phyloP scores from a whole-genome alignment of 257 asterid genomes.

The Solanum arcanum region DNA sequence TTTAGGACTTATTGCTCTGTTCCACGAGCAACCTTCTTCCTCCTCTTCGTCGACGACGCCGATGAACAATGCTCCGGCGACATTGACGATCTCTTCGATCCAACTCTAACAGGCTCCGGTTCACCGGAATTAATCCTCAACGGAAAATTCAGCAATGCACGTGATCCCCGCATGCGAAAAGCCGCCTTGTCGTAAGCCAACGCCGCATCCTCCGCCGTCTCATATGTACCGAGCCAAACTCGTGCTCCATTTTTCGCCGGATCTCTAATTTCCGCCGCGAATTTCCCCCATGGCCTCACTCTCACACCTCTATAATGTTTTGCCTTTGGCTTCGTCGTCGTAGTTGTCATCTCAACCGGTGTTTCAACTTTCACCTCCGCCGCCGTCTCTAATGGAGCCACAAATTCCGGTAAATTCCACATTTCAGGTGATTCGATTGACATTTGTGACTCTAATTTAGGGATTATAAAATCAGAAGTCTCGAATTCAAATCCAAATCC shows the following conservation, averaged over 20 bases:
- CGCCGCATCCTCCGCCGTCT: slow-evolving; percentile 42
- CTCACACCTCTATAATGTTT: slow-evolving; percentile 33
- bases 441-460: slow-evolving; percentile 3
- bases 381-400: not conserved
- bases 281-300: slow-evolving; percentile 37
- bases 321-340: not conserved
- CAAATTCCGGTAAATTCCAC: not conserved
- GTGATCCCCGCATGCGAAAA: slow-evolving; percentile 32
- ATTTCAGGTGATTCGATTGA: not conserved
- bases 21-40: not conserved
- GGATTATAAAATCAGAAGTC: not conserved
- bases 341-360: not conserved
- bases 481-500: not conserved
- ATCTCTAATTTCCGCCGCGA: slow-evolving; percentile 37
- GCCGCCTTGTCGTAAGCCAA: slow-evolving; percentile 38
- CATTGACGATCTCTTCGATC: slow-evolving; percentile 2
- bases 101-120: slow-evolving; percentile 29
- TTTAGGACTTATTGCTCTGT: not conserved
- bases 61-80: not conserved
- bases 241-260: slow-evolving; percentile 35
- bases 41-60: slow-evolving; percentile 6
- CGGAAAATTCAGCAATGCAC: slow-evolving; percentile 37
- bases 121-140: slow-evolving; percentile 27
- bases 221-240: slow-evolving; percentile 32
- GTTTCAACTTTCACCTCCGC: not conserved